A percentile compares a stretch with the other conserved stretches of the same genome.
Evolutionary conservation across 257 asterid species (phyloP).

Genomic region (Buddleja alternifolia): DNA sequence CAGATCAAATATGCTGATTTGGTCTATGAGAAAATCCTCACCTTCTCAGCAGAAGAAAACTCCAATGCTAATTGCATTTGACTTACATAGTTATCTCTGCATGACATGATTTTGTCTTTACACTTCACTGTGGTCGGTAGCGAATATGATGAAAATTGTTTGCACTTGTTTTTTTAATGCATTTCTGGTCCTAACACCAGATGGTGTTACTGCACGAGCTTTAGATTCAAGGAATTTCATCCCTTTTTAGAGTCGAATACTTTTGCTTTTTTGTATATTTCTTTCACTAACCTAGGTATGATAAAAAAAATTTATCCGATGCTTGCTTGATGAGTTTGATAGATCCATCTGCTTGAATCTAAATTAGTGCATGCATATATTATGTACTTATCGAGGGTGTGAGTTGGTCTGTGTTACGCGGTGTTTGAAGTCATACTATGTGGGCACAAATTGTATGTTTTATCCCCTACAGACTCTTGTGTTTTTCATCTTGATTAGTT

Average conservation of each 20-base stretch:
- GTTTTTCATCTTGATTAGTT: not conserved
- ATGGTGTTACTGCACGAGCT: not conserved
- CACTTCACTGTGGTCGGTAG: not conserved
- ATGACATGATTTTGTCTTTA: not conserved
- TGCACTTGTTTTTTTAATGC: no score
- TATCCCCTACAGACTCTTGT: not conserved
- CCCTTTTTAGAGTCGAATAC: not conserved
- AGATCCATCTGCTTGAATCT: constrained; percentile 1
- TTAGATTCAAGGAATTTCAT: not conserved
- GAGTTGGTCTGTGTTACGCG: not conserved
- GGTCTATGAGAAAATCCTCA: constrained; percentile 2
- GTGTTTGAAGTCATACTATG: not conserved
- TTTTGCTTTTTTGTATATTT: not conserved
- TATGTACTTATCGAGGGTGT: not conserved
- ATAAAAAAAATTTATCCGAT: constrained; percentile 5
- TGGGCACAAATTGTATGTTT: not conserved
- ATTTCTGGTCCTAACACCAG: not conserved
- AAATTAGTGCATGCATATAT: not conserved
- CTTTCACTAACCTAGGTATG: not conserved
- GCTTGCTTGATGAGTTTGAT: not conserved
- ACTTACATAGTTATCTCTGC: not conserved
- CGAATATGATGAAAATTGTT: not conserved
- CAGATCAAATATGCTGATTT: constrained; percentile 13
- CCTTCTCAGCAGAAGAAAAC: not conserved
- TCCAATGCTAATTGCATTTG: not conserved